Evolutionary conservation across 257 asterid species (phyloP), one percentile per base, ranked within the genome.

Genomic region (Orobanche coerulescens): DNA sequence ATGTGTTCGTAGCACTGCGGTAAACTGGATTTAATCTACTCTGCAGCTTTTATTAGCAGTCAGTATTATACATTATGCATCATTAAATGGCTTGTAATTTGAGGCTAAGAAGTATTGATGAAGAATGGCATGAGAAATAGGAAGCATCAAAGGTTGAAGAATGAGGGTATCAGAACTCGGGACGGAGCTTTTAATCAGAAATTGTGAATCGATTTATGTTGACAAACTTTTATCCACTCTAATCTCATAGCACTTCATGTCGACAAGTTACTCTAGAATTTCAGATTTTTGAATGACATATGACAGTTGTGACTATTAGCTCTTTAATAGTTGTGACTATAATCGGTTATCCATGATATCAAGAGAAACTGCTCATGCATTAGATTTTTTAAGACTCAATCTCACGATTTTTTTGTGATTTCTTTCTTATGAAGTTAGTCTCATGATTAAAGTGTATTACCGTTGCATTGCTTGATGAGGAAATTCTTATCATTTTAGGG

Each of bases 1-100:
- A 0, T 93, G 99, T 71, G 90, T 89, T 57, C 96, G 73, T 65
- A 89, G 99, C 79, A 93, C 96, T 24, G 51, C 78, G 82, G 96
- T 88, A 75, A 61, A 26, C n/a, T 15, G 22, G n/a, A 28, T 56
- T 25, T 0, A 8, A 12, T 1, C 13, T 1, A 52, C 16, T 56
- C 56, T 44, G 37, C 30, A 30, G 51, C 39, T 5, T n/a, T n/a
- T 49, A 19, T 43, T 4, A 43, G 13, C 37, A 6, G 12, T 53
- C 28, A 18, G 42, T 5, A 10, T 36, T 36, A 42, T 53, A 49
- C 56, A 6, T 25, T 10, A 53, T 65, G 62, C 63, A 65, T 23
- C n/a, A n/a, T n/a, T n/a, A 24, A 37, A 49, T 36, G 15, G 22
- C 6, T 1, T 28, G 12, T 23, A 10, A 28, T 28, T 56, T 15